phyloP scores from a whole-genome alignment of 2,329 filamentous ascomycete species.

The Xylariaceae sp. region DNA sequence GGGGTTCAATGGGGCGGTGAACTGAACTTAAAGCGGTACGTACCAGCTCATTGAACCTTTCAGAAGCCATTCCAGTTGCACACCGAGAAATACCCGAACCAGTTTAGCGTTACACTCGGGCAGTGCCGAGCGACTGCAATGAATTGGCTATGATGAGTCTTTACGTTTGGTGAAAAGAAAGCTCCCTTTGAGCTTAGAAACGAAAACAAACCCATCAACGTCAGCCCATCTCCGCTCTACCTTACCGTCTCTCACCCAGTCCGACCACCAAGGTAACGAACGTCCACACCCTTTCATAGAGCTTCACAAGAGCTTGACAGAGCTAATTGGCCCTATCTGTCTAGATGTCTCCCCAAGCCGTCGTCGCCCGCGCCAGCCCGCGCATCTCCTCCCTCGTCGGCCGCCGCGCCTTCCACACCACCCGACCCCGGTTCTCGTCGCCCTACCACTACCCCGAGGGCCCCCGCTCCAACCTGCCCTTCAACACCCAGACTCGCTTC shows the following conservation, averaged over 20 bases:
- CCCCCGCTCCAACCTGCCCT: constrained; percentile 88
- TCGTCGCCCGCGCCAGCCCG: constrained; percentile 51
- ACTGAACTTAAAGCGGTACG: constrained; percentile 6
- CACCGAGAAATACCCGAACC: constrained; percentile 18
- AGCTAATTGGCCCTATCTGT: constrained; percentile 41
- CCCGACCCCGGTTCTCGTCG: constrained; percentile 76
- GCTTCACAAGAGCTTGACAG: constrained; percentile 2
- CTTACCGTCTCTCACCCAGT: no score
- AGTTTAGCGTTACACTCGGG: no score
- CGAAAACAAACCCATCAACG: constrained; percentile 6
- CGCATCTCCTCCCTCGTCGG: constrained; percentile 63
- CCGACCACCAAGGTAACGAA: constrained; percentile 18
- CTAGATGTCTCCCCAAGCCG: constrained; percentile 74
- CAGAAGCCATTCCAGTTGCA: no score
- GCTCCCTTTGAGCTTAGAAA: constrained; percentile 10
- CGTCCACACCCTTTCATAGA: background rate
- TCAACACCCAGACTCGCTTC: constrained; percentile 87
- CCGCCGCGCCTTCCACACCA: constrained; percentile 92
- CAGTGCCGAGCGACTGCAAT: no score
- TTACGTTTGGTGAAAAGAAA: constrained; percentile 1
- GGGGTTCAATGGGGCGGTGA: constrained; percentile 22
- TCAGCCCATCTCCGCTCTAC: constrained; percentile 11
- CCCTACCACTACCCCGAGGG: constrained; percentile 99
- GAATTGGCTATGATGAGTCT: constrained; percentile 21
- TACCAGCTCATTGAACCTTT: constrained; percentile 3